A percentile compares a stretch with the other conserved stretches of the same genome.
phyloP scores from a whole-genome alignment of 2,329 filamentous ascomycete genomes.

The Celoporthe dispersa region DNA sequence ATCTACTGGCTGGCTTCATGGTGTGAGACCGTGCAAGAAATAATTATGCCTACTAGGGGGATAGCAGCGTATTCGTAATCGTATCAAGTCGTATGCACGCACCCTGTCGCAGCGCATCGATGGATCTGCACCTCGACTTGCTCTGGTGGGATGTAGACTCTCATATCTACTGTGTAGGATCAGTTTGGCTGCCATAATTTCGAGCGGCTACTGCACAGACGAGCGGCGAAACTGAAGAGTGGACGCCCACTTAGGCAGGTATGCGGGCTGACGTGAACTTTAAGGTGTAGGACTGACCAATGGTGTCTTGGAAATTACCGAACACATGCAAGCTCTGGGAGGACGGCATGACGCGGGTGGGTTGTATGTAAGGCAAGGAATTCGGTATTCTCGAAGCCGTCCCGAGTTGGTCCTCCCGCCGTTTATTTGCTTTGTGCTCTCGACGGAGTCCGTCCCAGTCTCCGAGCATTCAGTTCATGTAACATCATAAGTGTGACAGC shows the following conservation, averaged over 20 bases:
- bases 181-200: not conserved
- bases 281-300: not conserved
- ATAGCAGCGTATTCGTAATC: not conserved
- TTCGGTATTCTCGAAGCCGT: not conserved
- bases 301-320: not conserved
- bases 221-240: not conserved
- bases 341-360: not conserved
- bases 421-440: not conserved
- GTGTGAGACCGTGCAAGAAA: not conserved
- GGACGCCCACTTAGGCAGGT: conserved; percentile 9
- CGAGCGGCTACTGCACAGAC: not conserved
- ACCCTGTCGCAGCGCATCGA: not conserved
- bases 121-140: conserved; percentile 5
- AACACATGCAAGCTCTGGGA: not conserved
- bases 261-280: not conserved
- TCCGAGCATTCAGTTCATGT: not conserved
- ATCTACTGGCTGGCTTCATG: not conserved
- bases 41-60: not conserved
- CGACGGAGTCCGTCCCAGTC: not conserved
- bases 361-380: not conserved
- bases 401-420: not conserved
- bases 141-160: not conserved
- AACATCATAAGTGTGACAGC: not conserved
- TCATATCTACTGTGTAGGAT: not conserved
- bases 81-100: not conserved